Conservation (phyloP, 805 yeast species). For the Lipomyces anomalus region DNA sequence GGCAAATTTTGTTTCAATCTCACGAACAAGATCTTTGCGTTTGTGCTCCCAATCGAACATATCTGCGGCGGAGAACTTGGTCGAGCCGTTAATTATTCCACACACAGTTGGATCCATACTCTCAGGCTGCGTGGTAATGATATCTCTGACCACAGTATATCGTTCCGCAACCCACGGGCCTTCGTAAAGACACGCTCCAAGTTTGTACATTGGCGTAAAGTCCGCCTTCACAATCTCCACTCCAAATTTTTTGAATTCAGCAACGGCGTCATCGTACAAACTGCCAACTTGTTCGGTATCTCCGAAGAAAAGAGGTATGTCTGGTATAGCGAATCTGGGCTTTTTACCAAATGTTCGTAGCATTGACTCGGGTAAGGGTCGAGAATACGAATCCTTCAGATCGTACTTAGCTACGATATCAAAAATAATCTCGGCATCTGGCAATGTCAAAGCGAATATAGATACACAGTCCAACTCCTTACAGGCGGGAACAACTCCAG, state of each 20-base stretch:
- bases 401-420: constrained; percentile 68
- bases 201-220: constrained; percentile 66
- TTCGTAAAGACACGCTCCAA: constrained; percentile 85
- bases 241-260: constrained; percentile 45
- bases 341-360: constrained; percentile 49
- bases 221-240: constrained; percentile 59
- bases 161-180: constrained; percentile 99
- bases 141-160: constrained; percentile 71
- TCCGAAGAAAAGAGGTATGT: constrained; percentile 67
- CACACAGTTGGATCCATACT: constrained; percentile 80
- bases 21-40: constrained; percentile 71
- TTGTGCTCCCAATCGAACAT: constrained; percentile 82
- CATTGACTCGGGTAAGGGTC: constrained; percentile 66
- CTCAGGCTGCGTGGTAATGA: constrained; percentile 47
- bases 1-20: constrained; percentile 49
- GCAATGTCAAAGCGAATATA: constrained; percentile 66
- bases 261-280: constrained; percentile 58
- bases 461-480: constrained; percentile 90
- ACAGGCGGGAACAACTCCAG: constrained; percentile 98
- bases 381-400: constrained; percentile 70
- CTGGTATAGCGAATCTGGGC: constrained; percentile 74
- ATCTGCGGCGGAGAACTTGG: constrained; percentile 71
- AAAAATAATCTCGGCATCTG: constrained; percentile 78
- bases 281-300: constrained; percentile 68
- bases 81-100: constrained; percentile 70